Percentiles rank a stretch among this genome's conserved stretches.
phyloP scores from a whole-genome alignment of 108 stramenopile genomes.

The Cyclotella sp. region DNA sequence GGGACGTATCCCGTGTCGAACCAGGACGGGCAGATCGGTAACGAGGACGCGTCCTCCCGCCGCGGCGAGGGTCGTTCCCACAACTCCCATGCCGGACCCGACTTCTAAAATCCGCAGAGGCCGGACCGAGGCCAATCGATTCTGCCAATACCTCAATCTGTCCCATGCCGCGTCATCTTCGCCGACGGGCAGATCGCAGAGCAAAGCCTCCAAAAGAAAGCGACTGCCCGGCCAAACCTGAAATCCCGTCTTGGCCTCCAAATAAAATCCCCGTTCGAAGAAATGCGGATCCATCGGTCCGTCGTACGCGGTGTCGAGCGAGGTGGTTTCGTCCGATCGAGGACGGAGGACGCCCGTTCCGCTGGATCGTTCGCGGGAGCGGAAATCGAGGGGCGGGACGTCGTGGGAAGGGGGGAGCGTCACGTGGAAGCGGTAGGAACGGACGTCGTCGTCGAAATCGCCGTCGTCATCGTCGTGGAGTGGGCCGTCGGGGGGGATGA shows the following conservation, averaged over 20 bases:
- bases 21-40: constrained; percentile 45
- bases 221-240: constrained; percentile 54
- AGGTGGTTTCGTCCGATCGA: constrained; percentile 7
- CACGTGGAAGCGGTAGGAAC: constrained; percentile 23
- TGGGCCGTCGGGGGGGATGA: not conserved
- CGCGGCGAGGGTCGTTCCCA: constrained; percentile 46
- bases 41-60: constrained; percentile 40
- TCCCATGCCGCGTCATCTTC: not conserved
- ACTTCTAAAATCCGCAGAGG: constrained; percentile 33
- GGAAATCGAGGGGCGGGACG: constrained; percentile 5
- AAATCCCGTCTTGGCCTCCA: constrained; percentile 59
- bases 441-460: constrained; percentile 1
- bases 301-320: constrained; percentile 1
- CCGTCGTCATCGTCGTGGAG: constrained; percentile 5
- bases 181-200: constrained; percentile 6
- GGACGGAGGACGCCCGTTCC: constrained; percentile 29
- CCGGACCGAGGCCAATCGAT: constrained; percentile 1
- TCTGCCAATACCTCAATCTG: constrained; percentile 24
- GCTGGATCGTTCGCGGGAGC: constrained; percentile 24
- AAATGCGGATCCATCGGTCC: constrained; percentile 48
- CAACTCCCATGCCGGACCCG: constrained; percentile 41
- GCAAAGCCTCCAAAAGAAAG: constrained; percentile 47
- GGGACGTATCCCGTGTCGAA: constrained; percentile 31
- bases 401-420: constrained; percentile 15
- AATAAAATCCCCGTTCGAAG: constrained; percentile 50